Conservation (phyloP, 1,284 basidiomycete species). For the Tylopilus sp. region DNA sequence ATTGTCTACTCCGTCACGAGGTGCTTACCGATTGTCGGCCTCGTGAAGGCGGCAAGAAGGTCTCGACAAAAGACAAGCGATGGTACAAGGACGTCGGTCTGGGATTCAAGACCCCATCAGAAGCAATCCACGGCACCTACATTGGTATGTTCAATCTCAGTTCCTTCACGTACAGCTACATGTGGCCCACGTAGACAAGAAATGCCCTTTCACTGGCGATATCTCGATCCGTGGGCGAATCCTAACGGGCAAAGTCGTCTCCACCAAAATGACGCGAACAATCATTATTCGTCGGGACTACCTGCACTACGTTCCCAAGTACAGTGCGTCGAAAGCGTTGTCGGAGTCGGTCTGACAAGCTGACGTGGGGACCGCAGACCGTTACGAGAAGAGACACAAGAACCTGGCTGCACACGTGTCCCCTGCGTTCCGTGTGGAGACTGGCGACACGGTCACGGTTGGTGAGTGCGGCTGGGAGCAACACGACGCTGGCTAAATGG, state of each 20-base stretch:
- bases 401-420: conserved; percentile 97
- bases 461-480: conserved; percentile 53
- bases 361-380: conserved; percentile 50
- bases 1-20: conserved; percentile 4
- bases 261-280: conserved; percentile 99
- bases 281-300: conserved; percentile 98
- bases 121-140: conserved; percentile 96
- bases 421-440: conserved; percentile 95
- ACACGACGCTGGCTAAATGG: conserved; percentile 1
- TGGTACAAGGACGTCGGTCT: conserved; percentile 99
- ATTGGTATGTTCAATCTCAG: conserved; percentile 62
- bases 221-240: conserved; percentile 99
- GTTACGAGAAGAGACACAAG: conserved; percentile 98
- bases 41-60: conserved; percentile 76
- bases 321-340: conserved; percentile 57
- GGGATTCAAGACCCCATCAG: conserved; percentile 94
- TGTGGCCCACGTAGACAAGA: conserved; percentile 74
- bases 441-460: conserved; percentile 93
- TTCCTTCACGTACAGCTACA: conserved; percentile 3
- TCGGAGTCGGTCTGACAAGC: background rate
- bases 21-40: conserved; percentile 13
- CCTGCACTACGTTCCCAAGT: conserved; percentile 98
- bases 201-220: conserved; percentile 96
- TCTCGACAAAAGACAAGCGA: conserved; percentile 91
- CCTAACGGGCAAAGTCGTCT: conserved; percentile 94